Evolutionary conservation across 257 asterid species (phyloP), one percentile per base, ranked within the genome.

Genomic region (Ilex asprella): DNA sequence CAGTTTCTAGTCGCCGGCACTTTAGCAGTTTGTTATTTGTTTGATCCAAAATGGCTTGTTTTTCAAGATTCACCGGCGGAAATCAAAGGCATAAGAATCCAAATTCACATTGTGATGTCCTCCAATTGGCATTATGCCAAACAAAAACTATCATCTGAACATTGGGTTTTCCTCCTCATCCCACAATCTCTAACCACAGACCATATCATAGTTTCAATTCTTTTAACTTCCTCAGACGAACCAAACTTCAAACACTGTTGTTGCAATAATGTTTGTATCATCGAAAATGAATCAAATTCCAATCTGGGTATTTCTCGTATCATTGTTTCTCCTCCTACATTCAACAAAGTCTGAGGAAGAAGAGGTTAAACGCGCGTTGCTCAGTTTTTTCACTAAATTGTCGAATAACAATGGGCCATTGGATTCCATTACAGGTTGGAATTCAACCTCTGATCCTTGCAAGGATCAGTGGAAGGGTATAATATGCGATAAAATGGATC

Each of bases 381-480:
- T 70, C 10, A 72, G 70, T 61, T 81, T 86, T 46, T 47, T 81
- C 53, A 52, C 76, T 3, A 60, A 76, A 50, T 75, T 86, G 7
- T 77, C 84, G 12, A 63, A 70, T 73, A 72, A 39, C 65, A 73
- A 54, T 27, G 58, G 60, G 62, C 15, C 64, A 9, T 30, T 59
- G 14, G 67, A 55, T 52, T 71, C 73, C 10, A 41, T 16, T 62
- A 47, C 46, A 5, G 85, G 79, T 5, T 86, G 95, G 95, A 83
- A 81, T 54, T 47, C 68, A 11, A 56, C 81, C 60, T 83, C 91
- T 14, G 31, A 63, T n/a, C 85, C 84, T 4, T 82, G 88, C 59
- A 39, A n/a, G 39, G 78, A 60, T 29, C 35, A 32, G 0, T 86
- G 91, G 94, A 61, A 32, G 8, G 94, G 94, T 30, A 58, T 86